Evolutionary conservation across 2,329 filamentous ascomycete species (phyloP).

Genomic region (Drechslera avenae): DNA sequence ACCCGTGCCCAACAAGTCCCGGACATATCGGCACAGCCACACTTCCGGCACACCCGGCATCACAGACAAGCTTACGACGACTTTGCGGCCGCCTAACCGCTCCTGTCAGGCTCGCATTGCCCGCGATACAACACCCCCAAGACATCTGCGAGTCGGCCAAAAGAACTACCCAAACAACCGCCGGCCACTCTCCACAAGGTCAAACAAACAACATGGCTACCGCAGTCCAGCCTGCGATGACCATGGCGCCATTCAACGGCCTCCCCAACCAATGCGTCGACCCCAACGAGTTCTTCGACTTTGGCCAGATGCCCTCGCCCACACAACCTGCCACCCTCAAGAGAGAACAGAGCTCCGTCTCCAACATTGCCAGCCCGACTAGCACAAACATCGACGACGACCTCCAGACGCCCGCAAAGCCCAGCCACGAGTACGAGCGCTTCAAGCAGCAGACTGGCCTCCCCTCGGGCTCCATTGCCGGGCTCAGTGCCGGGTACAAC

Average conservation of each 20-base stretch:
- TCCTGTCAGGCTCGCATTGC: slow-evolving; percentile 24
- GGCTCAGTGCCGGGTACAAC: slow-evolving; percentile 66
- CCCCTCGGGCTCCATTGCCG: slow-evolving; percentile 80
- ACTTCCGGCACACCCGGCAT: slow-evolving; percentile 36
- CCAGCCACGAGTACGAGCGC: slow-evolving; percentile 92
- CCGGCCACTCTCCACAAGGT: slow-evolving; percentile 14
- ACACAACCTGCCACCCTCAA: slow-evolving; percentile 58
- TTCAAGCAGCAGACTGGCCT: slow-evolving; percentile 96
- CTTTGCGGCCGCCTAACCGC: slow-evolving; percentile 42
- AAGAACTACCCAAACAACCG: slow-evolving; percentile 24
- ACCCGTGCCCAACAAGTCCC: neutral
- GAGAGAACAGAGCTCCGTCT: slow-evolving; percentile 58
- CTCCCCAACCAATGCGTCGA: slow-evolving; percentile 47
- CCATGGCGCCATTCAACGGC: slow-evolving; percentile 43
- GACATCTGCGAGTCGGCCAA: slow-evolving; percentile 34
- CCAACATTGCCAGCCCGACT: slow-evolving; percentile 61
- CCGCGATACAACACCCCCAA: slow-evolving; percentile 29
- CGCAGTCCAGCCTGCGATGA: slow-evolving; percentile 44
- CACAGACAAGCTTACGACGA: slow-evolving; percentile 46
- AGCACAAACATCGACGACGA: slow-evolving; percentile 56
- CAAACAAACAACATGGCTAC: slow-evolving; percentile 39
- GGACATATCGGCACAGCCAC: slow-evolving; percentile 35
- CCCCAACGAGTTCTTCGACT: slow-evolving; percentile 55
- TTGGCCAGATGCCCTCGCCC: slow-evolving; percentile 65
- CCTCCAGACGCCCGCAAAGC: slow-evolving; percentile 70